These are phyloP conservation scores for Mycena amicta DNA, from an alignment of 768 basidiomycete species.

Conservation along the genomic window DNA sequence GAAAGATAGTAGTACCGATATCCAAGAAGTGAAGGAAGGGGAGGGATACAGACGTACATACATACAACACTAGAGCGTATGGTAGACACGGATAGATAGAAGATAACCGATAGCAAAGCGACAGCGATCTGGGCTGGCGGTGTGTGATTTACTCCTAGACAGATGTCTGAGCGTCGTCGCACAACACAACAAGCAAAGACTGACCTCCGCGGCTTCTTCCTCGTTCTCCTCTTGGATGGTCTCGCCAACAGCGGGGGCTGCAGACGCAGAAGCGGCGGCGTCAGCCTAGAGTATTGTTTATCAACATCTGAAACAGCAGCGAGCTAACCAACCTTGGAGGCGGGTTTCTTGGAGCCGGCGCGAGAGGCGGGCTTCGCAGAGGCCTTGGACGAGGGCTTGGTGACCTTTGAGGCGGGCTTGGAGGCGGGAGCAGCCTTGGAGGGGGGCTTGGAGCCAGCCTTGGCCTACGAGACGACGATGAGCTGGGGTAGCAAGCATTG, in stretches of 20 bases:
- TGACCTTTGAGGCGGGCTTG: slow-evolving; percentile 35
- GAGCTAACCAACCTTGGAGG: slow-evolving; percentile 21
- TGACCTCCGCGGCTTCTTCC: slow-evolving; percentile 30
- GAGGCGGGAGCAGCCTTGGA: slow-evolving; percentile 45
- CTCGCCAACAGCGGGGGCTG: slow-evolving; percentile 30
- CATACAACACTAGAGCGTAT: slow-evolving; percentile 2
- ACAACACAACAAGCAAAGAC: neutral
- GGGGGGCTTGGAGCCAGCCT: slow-evolving; percentile 39
- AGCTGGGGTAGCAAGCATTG: slow-evolving; percentile 23
- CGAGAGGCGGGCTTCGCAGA: slow-evolving; percentile 57
- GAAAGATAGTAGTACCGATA: too few relatives aligned
- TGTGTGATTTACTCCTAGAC: neutral
- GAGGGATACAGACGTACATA: neutral
- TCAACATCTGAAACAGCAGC: slow-evolving; percentile 12
- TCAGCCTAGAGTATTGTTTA: slow-evolving; percentile 29
- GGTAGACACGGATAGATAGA: neutral
- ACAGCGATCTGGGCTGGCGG: neutral
- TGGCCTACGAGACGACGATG: slow-evolving; percentile 27
- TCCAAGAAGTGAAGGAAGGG: too few relatives aligned
- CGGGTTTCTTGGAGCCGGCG: slow-evolving; percentile 63
- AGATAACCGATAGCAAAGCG: slow-evolving; percentile 4
- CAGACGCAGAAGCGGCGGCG: slow-evolving; percentile 29
- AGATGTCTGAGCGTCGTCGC: too few relatives aligned
- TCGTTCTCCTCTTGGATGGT: slow-evolving; percentile 48
- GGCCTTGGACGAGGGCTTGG: slow-evolving; percentile 51